Evolutionary conservation across 1,139 yeast species (phyloP).

Genomic region (Scheffersomyces parashehatae): DNA sequence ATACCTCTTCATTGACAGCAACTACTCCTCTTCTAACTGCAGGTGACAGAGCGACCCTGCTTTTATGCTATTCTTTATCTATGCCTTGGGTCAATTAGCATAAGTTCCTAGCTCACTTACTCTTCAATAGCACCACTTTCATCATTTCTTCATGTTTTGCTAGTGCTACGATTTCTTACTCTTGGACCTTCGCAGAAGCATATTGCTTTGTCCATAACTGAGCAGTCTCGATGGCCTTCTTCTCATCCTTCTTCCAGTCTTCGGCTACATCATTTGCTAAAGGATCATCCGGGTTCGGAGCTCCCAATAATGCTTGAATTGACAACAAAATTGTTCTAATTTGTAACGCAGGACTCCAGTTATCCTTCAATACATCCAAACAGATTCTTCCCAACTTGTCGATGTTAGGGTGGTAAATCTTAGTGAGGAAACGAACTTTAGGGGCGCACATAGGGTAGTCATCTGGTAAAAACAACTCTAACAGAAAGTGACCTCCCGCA

Average conservation of each 20-base stretch:
- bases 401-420: slow-evolving; percentile 94
- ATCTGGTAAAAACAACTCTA: slow-evolving; percentile 81
- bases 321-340: slow-evolving; percentile 91
- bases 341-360: slow-evolving; percentile 98
- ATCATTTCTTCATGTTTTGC: no score
- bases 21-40: no score
- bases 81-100: no score
- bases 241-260: slow-evolving; percentile 89
- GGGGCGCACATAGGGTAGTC: slow-evolving; percentile 96
- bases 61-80: no score
- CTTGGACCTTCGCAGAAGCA: slow-evolving; percentile 34
- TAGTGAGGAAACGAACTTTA: slow-evolving; percentile 86
- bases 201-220: slow-evolving; percentile 78
- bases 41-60: no score
- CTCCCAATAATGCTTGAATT: slow-evolving; percentile 89
- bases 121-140: background rate
- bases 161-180: background rate
- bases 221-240: slow-evolving; percentile 81
- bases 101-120: background rate
- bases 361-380: slow-evolving; percentile 85
- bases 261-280: slow-evolving; percentile 97
- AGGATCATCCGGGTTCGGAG: slow-evolving; percentile 98
- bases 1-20: no score
- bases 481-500: slow-evolving; percentile 71
- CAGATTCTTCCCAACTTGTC: slow-evolving; percentile 95